Conservation (phyloP, 352 stramenopile species). For the Phytophthora pluvialis region DNA sequence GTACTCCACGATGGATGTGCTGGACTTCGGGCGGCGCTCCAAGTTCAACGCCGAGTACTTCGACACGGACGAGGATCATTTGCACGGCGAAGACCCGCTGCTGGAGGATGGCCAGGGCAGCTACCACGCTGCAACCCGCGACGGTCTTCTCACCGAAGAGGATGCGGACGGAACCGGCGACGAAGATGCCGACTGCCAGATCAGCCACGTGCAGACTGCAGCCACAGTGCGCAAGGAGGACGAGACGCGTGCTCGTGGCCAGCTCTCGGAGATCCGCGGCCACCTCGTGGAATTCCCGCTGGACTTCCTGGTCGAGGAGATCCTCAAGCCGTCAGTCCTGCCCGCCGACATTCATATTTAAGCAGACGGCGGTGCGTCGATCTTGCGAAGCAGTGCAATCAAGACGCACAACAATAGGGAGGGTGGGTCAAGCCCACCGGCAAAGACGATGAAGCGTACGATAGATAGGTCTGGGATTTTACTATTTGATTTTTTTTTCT, state of each 20-base stretch:
- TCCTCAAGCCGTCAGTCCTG: conserved; percentile 84
- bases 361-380: conserved; percentile 26
- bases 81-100: conserved; percentile 60
- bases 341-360: conserved; percentile 89
- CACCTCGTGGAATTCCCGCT: conserved; percentile 88
- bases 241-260: conserved; percentile 68
- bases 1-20: conserved; percentile 72
- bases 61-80: conserved; percentile 56
- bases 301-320: conserved; percentile 86
- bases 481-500: conserved; percentile 20
- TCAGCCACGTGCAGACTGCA: conserved; percentile 83
- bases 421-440: background rate
- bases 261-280: conserved; percentile 84
- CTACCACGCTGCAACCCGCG: conserved; percentile 39
- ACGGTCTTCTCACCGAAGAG: conserved; percentile 41
- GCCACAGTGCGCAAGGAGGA: conserved; percentile 83
- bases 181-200: conserved; percentile 78
- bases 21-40: conserved; percentile 77
- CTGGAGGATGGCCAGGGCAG: conserved; percentile 64
- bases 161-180: conserved; percentile 17
- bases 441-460: conserved; percentile 7
- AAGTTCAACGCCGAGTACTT: conserved; percentile 86
- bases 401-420: conserved; percentile 18
- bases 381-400: conserved; percentile 8
- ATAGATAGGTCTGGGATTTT: conserved; percentile 22